Conservation (phyloP, 2,329 filamentous ascomycete genomes). For the Pseudocercospora eumusae region DNA sequence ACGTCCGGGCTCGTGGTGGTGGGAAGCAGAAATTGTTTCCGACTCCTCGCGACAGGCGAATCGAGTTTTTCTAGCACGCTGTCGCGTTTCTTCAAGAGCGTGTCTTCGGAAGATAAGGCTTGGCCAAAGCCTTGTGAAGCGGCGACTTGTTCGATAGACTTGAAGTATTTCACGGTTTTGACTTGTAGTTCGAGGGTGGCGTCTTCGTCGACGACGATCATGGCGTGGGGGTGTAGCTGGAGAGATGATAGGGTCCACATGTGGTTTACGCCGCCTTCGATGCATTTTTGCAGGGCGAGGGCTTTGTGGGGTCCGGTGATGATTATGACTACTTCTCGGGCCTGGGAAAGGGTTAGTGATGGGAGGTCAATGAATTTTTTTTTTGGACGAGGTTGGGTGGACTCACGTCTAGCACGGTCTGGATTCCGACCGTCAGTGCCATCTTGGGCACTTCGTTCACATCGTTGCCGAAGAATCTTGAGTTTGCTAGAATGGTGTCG, state of each 20-base stretch:
- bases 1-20: too few species aligned
- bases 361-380: too few species aligned
- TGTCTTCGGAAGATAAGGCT: conserved; percentile 42
- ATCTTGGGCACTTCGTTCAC: conserved; percentile 73
- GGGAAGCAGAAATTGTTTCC: conserved; percentile 29
- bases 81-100: conserved; percentile 39
- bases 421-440: conserved; percentile 81
- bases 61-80: conserved; percentile 41
- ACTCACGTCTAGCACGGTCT: conserved; percentile 71
- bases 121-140: conserved; percentile 49
- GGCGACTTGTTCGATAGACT: conserved; percentile 52
- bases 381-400: too few species aligned
- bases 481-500: conserved; percentile 83
- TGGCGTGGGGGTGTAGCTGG: conserved; percentile 76
- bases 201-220: conserved; percentile 83
- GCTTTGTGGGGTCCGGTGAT: conserved; percentile 81
- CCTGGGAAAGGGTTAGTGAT: conserved; percentile 41
- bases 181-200: conserved; percentile 52
- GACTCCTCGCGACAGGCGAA: conserved; percentile 33
- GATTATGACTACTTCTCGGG: conserved; percentile 78
- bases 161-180: conserved; percentile 52
- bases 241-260: conserved; percentile 87
- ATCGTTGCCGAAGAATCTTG: conserved; percentile 78
- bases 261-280: conserved; percentile 81
- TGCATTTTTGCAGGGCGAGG: conserved; percentile 73